phyloP scores from a whole-genome alignment of 331 rosid genomes.

The Rhamnella rubrinervis region DNA sequence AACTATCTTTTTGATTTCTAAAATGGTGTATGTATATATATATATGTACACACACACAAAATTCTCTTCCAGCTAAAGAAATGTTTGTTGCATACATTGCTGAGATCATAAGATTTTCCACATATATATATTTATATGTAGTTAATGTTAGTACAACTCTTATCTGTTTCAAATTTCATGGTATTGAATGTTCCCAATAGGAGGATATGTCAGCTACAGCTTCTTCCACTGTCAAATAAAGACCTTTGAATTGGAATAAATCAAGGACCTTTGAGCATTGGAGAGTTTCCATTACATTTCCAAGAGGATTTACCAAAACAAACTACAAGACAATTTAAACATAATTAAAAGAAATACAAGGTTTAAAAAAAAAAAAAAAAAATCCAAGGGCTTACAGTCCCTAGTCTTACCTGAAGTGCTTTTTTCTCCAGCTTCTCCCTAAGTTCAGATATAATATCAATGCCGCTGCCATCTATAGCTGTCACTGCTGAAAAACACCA shows the following conservation, averaged over 20 bases:
- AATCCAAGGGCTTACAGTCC: not conserved
- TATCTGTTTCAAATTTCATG: not conserved
- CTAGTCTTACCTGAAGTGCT: conserved; percentile 10
- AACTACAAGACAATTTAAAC: not conserved
- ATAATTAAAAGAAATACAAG: not conserved
- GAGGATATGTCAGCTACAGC: conserved; percentile 12
- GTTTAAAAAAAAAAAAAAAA: not conserved
- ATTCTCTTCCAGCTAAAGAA: too few relatives aligned
- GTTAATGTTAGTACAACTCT: too few relatives aligned
- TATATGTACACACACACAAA: too few relatives aligned
- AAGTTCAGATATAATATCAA: conserved; percentile 7
- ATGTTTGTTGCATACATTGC: not conserved
- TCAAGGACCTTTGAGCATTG: conserved; percentile 7
- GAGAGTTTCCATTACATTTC: conserved; percentile 17
- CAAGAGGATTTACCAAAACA: conserved; percentile 18
- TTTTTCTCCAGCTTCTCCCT: conserved; percentile 5
- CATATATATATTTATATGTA: too few relatives aligned
- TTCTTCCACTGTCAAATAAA: conserved; percentile 12
- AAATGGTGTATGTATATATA: too few relatives aligned
- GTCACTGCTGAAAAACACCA: conserved; percentile 15
- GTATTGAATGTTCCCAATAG: not conserved
- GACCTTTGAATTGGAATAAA: conserved; percentile 7
- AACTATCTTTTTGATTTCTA: too few relatives aligned
- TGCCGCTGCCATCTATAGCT: conserved; percentile 13
- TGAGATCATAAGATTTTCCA: not conserved